Conservation (phyloP, 2,329 filamentous ascomycete genomes). For the Ophiostoma himal-ulmi region DNA sequence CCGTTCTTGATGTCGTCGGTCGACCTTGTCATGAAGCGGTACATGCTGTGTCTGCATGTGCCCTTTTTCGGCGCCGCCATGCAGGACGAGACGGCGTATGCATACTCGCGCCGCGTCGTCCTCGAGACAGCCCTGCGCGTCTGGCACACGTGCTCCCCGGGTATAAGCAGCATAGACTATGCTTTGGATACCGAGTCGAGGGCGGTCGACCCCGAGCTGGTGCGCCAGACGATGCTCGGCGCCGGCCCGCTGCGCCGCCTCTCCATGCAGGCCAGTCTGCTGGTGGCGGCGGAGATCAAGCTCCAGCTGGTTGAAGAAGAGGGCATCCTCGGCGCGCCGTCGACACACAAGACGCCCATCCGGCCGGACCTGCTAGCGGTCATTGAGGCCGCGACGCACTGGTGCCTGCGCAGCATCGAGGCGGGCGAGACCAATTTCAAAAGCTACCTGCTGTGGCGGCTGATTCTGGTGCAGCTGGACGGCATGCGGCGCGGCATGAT, state of each 20-base stretch:
- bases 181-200: not conserved
- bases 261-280: not conserved
- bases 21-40: slow-evolving; percentile 41
- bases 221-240: not conserved
- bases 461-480: slow-evolving; percentile 40
- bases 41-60: slow-evolving; percentile 49
- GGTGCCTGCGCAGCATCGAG: slow-evolving; percentile 20
- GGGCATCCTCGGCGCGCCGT: not conserved
- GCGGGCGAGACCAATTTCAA: slow-evolving; percentile 49
- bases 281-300: not conserved
- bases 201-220: not conserved
- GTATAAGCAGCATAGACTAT: not conserved
- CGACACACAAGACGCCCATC: not conserved
- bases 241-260: not conserved
- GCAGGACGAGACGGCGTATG: slow-evolving; percentile 42
- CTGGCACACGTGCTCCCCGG: not conserved
- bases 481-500: slow-evolving; percentile 36
- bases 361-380: not conserved
- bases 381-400: not conserved
- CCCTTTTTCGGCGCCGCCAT: slow-evolving; percentile 41
- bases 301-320: not conserved
- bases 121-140: not conserved
- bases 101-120: slow-evolving; percentile 47
- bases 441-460: slow-evolving; percentile 41
- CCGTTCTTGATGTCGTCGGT: slow-evolving; percentile 29